phyloP scores from a whole-genome alignment of 257 asterid genomes.

The Buddleja alternifolia region DNA sequence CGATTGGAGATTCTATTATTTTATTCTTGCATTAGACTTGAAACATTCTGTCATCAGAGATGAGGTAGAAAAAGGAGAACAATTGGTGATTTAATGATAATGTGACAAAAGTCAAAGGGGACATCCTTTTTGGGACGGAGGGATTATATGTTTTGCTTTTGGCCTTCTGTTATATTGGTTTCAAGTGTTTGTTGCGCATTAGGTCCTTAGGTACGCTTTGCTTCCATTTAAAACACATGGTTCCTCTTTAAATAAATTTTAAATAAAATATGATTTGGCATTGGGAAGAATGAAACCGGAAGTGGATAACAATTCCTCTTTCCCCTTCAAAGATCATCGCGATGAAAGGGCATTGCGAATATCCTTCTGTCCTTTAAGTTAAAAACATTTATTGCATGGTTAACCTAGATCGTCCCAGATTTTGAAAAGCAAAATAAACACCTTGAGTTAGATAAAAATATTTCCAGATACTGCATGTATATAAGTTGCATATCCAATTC shows the following conservation, averaged over 20 bases:
- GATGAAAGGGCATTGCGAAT: no score
- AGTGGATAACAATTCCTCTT: no score
- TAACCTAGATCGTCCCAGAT: background rate
- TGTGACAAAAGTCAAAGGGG: no score
- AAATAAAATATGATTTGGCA: no score
- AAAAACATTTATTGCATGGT: background rate
- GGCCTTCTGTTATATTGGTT: background rate
- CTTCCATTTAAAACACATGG: no score
- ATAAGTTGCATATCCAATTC: background rate
- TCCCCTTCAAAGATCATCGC: no score
- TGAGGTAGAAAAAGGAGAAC: background rate
- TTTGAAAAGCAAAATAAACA: background rate
- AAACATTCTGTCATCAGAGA: background rate
- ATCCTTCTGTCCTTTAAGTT: background rate
- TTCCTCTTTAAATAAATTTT: no score
- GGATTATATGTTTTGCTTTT: background rate
- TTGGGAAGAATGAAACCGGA: no score
- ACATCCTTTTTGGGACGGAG: no score
- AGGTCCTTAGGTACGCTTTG: no score
- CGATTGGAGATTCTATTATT: background rate
- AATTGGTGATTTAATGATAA: background rate
- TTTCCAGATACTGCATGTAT: background rate
- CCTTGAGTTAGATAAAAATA: conserved; percentile 14
- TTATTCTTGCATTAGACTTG: background rate
- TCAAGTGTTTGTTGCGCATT: no score